Evolutionary conservation across 805 yeast genomes (phyloP).

Genomic region (Cyberlindnera saturnus): DNA sequence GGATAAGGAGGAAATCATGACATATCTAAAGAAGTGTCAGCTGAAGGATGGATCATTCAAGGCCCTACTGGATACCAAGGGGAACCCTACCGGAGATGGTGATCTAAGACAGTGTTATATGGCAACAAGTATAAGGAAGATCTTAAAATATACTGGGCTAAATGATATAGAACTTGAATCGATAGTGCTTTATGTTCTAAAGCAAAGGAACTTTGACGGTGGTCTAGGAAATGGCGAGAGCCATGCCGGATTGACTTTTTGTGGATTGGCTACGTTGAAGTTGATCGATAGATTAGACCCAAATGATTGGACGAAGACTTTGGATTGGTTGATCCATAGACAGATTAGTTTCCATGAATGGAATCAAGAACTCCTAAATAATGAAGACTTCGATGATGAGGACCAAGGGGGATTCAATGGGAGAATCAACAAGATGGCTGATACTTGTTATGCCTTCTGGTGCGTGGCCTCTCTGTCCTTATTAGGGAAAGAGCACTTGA

Average conservation of each 20-base stretch:
- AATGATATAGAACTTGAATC: conserved; percentile 32
- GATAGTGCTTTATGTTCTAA: conserved; percentile 33
- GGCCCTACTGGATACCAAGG: conserved; percentile 31
- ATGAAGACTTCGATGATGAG: conserved; percentile 33
- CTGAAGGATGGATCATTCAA: conserved; percentile 51
- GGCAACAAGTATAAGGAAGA: conserved; percentile 56
- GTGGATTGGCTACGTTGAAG: conserved; percentile 63
- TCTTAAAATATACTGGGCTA: conserved; percentile 29
- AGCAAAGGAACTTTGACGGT: conserved; percentile 47
- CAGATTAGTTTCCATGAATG: conserved; percentile 41
- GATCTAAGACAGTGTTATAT: conserved; percentile 74
- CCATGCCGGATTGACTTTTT: conserved; percentile 84
- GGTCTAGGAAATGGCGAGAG: conserved; percentile 71
- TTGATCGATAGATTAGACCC: conserved; percentile 29
- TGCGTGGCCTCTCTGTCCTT: conserved; percentile 51
- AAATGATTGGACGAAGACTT: conserved; percentile 33
- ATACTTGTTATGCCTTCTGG: conserved; percentile 91
- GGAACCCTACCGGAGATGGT: conserved; percentile 45
- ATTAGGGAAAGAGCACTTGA: conserved; percentile 28
- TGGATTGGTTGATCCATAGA: conserved; percentile 57
- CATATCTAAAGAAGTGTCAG: conserved; percentile 58
- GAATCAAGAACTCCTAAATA: conserved; percentile 19
- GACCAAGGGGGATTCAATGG: conserved; percentile 85
- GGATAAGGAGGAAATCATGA: conserved; percentile 38
- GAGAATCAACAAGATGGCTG: conserved; percentile 75